Evolutionary conservation across 345 rosid genomes (phyloP), one percentile per base, ranked within the genome.

Genomic region (Gossypium rotundifolium): DNA sequence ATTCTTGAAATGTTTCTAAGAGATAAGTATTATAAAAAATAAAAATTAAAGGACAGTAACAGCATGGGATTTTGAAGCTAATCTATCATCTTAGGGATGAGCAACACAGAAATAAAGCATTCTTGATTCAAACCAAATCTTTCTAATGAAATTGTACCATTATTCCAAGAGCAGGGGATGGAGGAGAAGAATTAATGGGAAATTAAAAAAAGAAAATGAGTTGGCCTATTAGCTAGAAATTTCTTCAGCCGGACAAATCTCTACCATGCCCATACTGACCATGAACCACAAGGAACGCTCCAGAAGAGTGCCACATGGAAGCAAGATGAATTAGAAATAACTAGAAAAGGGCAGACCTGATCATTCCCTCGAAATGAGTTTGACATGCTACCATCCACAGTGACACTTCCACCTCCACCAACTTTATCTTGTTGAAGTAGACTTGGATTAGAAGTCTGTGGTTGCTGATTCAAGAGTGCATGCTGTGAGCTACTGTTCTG

Each of bases 311-410:
- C 44, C 22, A 9, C 58, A 68, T 49, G 18, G 3, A 49, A 25
- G 13, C 59, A 2, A 27, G 44, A 51, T 18, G n/a, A 22, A n/a
- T 46, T 40, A 63, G 18, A 76, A 69, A 51, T 48, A 53, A 71
- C 64, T 27, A 57, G n/a, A 73, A 77, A 78, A 72, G 70, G 75
- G 79, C 88, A 81, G 77, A 94, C 99, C 99, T 95, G 99, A 74
- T 95, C 99, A 77, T 87, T 95, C 86, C 97, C 98, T 77, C 94
- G 88, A 81, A 91, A 93, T 11, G 98, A 88, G 81, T 95, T 95
- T 49, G 99, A 88, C 84, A 93, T 84, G 88, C 86, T 85, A 58
- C 95, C 94, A 85, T 94, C 98, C 77, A 88, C 80, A 3, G 84
- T 79, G 53, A 88, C 89, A 79, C 91, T 88, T 64, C 90, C 90